Evolutionary conservation across 1,284 basidiomycete species (phyloP).

Genomic region (Bjerkandera adusta): DNA sequence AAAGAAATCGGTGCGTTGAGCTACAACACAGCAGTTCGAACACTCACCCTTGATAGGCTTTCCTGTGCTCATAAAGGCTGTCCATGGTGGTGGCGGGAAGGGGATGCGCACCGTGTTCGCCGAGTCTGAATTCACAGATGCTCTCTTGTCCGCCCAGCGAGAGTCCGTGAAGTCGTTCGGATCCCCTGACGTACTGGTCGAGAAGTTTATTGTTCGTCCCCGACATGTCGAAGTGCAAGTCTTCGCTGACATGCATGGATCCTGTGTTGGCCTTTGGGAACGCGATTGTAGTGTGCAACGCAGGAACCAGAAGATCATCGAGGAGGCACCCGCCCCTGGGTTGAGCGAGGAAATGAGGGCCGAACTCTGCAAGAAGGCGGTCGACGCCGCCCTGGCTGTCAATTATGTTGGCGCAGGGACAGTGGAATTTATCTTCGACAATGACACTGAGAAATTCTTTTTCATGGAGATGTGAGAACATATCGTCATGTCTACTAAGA

Average conservation of each 20-base stretch:
- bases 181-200: conserved; percentile 82
- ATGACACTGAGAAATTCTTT: conserved; percentile 80
- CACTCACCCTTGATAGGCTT: conserved; percentile 52
- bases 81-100: conserved; percentile 95
- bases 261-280: conserved; percentile 88
- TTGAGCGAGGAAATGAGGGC: conserved; percentile 72
- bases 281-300: conserved; percentile 94
- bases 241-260: conserved; percentile 78
- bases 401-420: conserved; percentile 90
- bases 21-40: background rate
- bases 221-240: conserved; percentile 91
- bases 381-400: conserved; percentile 89
- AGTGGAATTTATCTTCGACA: conserved; percentile 93
- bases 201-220: conserved; percentile 83
- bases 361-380: conserved; percentile 84
- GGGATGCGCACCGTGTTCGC: conserved; percentile 90
- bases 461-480: conserved; percentile 88
- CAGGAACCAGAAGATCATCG: conserved; percentile 93
- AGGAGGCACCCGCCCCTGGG: conserved; percentile 93
- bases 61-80: conserved; percentile 93
- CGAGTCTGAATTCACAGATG: conserved; percentile 68
- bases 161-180: conserved; percentile 88
- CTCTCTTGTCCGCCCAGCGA: conserved; percentile 81
- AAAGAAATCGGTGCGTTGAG: conserved; percentile 61
- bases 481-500: background rate